Evolutionary conservation across 2,329 filamentous ascomycete species (phyloP).

Genomic region (Fusarium nygamai): DNA sequence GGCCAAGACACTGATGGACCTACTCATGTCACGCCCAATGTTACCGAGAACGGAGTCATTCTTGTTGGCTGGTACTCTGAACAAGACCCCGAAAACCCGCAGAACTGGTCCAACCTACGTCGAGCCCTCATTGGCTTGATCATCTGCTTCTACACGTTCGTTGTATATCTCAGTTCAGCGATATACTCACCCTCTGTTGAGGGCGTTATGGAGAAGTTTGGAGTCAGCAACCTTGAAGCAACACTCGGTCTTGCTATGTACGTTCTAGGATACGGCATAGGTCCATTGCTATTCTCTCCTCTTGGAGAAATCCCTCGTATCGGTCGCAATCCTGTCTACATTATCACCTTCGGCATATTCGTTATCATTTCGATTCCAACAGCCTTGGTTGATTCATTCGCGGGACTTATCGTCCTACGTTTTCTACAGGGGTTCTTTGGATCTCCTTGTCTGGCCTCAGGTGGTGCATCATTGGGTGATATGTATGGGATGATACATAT

Average conservation of each 20-base stretch:
- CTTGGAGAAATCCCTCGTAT: constrained; percentile 72
- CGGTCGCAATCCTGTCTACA: constrained; percentile 74
- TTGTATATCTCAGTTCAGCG: constrained; percentile 61
- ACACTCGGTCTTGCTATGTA: constrained; percentile 69
- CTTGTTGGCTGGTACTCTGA: constrained; percentile 65
- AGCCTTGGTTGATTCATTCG: constrained; percentile 69
- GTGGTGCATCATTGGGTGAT: constrained; percentile 61
- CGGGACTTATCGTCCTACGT: constrained; percentile 69
- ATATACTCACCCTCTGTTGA: constrained; percentile 57
- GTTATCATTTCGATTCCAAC: constrained; percentile 73
- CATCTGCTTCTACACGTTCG: constrained; percentile 67
- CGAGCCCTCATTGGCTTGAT: constrained; percentile 53
- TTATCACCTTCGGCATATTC: constrained; percentile 73
- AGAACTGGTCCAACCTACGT: constrained; percentile 62
- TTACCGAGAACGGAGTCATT: constrained; percentile 59
- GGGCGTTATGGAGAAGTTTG: constrained; percentile 63
- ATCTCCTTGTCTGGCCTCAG: constrained; percentile 70
- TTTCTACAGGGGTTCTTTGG: constrained; percentile 75
- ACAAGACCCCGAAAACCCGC: constrained; percentile 64
- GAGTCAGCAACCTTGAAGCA: constrained; percentile 60
- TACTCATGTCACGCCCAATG: constrained; percentile 55
- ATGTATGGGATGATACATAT: constrained; percentile 63
- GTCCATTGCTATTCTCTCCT: constrained; percentile 72
- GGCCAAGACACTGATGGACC: constrained; percentile 53
- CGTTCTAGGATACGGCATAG: constrained; percentile 70